These are phyloP conservation scores for Hysterangium stoloniferum DNA, from an alignment of 768 basidiomycete genomes.

Conservation along the genomic window DNA sequence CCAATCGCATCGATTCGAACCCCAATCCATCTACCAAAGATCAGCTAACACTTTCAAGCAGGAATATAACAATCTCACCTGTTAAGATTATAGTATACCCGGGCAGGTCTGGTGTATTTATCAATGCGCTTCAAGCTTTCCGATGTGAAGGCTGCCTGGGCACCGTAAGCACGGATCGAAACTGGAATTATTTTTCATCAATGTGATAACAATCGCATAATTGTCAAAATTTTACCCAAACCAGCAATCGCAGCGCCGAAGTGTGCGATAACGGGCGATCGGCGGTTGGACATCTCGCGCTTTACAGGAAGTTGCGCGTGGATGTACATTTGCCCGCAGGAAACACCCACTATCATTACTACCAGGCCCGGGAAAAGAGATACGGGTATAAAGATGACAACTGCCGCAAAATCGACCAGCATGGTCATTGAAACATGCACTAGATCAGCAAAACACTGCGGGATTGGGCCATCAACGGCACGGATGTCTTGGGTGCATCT, in stretches of 20 bases:
- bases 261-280: constrained; percentile 42
- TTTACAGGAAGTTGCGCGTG: constrained; percentile 48
- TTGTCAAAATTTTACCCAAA: constrained; percentile 27
- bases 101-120: constrained; percentile 20
- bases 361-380: constrained; percentile 39
- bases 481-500: constrained; percentile 59
- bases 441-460: neutral
- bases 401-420: neutral
- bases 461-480: constrained; percentile 27
- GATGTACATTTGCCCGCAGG: constrained; percentile 42
- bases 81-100: constrained; percentile 24
- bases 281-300: constrained; percentile 44
- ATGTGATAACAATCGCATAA: neutral
- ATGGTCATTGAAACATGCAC: neutral
- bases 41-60: neutral
- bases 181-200: too few species aligned
- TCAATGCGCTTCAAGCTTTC: constrained; percentile 25
- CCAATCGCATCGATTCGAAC: constrained; percentile 33
- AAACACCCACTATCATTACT: constrained; percentile 35
- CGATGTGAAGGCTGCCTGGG: constrained; percentile 23
- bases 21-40: constrained; percentile 11
- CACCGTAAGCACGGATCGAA: constrained; percentile 32
- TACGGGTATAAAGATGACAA: constrained; percentile 16
- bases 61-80: constrained; percentile 1
- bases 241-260: constrained; percentile 54